Evolutionary conservation across 495 filamentous ascomycete genomes (phyloP).

Genomic region (Penicillium paxilli): DNA sequence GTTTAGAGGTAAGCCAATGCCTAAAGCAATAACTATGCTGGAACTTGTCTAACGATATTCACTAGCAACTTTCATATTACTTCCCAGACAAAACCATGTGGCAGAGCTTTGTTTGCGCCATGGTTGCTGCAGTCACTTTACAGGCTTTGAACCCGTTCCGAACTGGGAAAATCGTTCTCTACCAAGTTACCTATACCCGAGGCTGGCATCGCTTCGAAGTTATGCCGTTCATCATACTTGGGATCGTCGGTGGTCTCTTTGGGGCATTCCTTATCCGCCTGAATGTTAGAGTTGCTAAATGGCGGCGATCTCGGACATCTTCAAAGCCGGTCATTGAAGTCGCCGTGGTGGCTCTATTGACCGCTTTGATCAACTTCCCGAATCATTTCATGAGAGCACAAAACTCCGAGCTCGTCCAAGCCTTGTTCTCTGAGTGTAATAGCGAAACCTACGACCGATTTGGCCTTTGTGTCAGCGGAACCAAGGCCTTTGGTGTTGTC

Average conservation of each 20-base stretch:
- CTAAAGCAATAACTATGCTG: no score
- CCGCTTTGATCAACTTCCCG: constrained; percentile 89
- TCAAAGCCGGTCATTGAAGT: constrained; percentile 76
- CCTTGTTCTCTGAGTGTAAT: constrained; percentile 87
- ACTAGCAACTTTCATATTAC: constrained; percentile 91
- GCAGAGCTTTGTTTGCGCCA: constrained; percentile 98
- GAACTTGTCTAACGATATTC: neutral
- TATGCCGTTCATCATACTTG: constrained; percentile 82
- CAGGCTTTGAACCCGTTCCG: constrained; percentile 94
- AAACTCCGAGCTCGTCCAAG: constrained; percentile 86
- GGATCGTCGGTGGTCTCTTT: constrained; percentile 87
- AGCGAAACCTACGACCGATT: constrained; percentile 77
- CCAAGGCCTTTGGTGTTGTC: constrained; percentile 70
- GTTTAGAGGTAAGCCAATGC: constrained; percentile 80
- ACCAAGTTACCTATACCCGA: constrained; percentile 91
- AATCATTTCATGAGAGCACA: constrained; percentile 94
- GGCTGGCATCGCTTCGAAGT: constrained; percentile 96
- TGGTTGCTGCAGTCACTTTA: constrained; percentile 91
- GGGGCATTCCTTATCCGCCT: constrained; percentile 92
- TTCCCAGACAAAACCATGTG: constrained; percentile 99
- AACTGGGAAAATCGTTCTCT: constrained; percentile 93
- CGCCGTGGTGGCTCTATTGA: constrained; percentile 67
- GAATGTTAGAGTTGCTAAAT: constrained; percentile 84
- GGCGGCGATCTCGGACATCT: constrained; percentile 63
- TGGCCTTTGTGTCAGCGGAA: constrained; percentile 80